These are phyloP conservation scores for Tulasnella sp. DNA, from an alignment of 768 basidiomycete genomes.

Conservation along the genomic window DNA sequence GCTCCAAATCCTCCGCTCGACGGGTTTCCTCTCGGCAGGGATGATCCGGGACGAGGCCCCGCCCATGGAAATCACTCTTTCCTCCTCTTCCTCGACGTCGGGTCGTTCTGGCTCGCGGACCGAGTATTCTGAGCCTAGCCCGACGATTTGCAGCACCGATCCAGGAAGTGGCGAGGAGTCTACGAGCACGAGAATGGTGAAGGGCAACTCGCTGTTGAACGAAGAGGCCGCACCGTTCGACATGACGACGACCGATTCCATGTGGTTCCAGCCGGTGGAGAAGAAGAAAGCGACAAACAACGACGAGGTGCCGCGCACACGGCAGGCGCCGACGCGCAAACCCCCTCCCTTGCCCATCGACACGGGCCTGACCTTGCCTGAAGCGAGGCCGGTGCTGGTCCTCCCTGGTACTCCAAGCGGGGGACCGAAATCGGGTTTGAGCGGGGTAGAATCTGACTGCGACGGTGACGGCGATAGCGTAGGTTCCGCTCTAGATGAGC, in stretches of 20 bases:
- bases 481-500: neutral
- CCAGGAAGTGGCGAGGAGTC: neutral
- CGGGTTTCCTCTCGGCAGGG: neutral
- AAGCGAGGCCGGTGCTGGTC: neutral
- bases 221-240: neutral
- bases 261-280: neutral
- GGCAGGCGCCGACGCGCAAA: neutral
- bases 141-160: neutral
- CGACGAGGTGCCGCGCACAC: neutral
- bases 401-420: neutral
- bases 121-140: neutral
- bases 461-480: neutral
- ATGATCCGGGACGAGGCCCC: slow-evolving; percentile 3
- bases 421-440: neutral
- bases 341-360: neutral
- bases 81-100: neutral
- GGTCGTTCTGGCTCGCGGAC: neutral
- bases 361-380: neutral
- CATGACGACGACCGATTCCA: neutral
- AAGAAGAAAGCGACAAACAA: neutral
- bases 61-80: neutral
- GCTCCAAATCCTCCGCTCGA: neutral
- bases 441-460: neutral
- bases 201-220: neutral
- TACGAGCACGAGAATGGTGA: neutral